Conservation (phyloP, 2,329 filamentous ascomycete genomes). For the Aspergillus sp. region DNA sequence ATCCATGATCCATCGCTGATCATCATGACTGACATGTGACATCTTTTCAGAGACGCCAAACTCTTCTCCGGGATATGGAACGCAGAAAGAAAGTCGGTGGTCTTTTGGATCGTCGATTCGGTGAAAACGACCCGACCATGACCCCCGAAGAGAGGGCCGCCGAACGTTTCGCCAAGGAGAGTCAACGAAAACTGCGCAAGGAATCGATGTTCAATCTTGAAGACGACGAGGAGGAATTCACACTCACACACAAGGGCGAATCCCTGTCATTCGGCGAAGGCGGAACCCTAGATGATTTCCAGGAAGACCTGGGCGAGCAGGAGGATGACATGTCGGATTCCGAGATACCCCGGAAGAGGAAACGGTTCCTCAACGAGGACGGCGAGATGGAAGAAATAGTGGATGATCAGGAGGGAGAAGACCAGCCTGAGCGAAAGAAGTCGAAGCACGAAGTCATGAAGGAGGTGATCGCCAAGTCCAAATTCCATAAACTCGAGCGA, state of each 20-base stretch:
- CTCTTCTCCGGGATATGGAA: conserved; percentile 86
- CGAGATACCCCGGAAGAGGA: conserved; percentile 51
- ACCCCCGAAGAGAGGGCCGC: conserved; percentile 89
- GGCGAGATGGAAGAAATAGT: conserved; percentile 42
- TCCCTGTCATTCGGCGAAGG: conserved; percentile 64
- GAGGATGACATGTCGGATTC: conserved; percentile 61
- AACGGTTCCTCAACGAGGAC: conserved; percentile 45
- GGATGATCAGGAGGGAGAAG: conserved; percentile 51
- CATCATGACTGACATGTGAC: conserved; percentile 1
- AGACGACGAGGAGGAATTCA: conserved; percentile 69
- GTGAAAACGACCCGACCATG: conserved; percentile 93
- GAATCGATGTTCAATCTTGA: conserved; percentile 86
- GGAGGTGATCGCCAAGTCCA: conserved; percentile 96
- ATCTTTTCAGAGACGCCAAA: conserved; percentile 66
- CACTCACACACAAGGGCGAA: conserved; percentile 81
- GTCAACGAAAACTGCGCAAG: conserved; percentile 74
- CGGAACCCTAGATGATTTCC: conserved; percentile 68
- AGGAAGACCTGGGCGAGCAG: conserved; percentile 65
- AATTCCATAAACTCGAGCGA: conserved; percentile 89
- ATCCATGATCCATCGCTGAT: background rate
- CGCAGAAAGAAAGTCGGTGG: conserved; percentile 87
- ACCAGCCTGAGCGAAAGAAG: conserved; percentile 80
- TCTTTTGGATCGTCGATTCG: conserved; percentile 88
- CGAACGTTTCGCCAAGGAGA: conserved; percentile 86
- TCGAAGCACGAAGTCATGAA: conserved; percentile 97